phyloP scores from a whole-genome alignment of 805 yeast genomes.

The Suhomyces kilbournensis region DNA sequence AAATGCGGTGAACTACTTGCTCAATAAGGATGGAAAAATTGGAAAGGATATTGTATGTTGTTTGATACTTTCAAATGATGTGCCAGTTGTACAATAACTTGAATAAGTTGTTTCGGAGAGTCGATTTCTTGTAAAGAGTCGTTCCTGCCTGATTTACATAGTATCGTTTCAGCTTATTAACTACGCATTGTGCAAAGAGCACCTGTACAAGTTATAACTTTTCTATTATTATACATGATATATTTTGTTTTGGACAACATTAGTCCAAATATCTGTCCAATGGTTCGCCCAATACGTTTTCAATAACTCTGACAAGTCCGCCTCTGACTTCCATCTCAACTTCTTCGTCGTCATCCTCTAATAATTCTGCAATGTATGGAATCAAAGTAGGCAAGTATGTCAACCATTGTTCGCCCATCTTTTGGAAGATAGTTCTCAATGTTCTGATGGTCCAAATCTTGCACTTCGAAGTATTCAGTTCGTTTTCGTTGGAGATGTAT shows the following conservation, averaged over 20 bases:
- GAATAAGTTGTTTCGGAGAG: not conserved
- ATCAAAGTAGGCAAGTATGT: conserved; percentile 87
- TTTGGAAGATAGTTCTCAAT: conserved; percentile 77
- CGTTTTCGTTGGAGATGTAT: conserved; percentile 45
- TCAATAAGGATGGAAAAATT: not conserved
- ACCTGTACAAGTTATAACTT: not conserved
- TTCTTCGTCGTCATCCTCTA: conserved; percentile 93
- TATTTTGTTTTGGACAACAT: not conserved
- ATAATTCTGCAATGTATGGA: conserved; percentile 90
- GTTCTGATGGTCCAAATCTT: conserved; percentile 80
- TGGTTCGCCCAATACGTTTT: conserved; percentile 91
- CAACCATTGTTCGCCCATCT: conserved; percentile 94
- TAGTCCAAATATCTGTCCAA: conserved; percentile 73
- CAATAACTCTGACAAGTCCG: conserved; percentile 87
- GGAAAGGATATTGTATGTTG: not conserved
- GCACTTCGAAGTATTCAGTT: conserved; percentile 57
- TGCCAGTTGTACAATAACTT: too few species aligned
- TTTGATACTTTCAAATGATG: too few species aligned
- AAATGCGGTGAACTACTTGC: not conserved
- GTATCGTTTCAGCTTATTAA: too few species aligned
- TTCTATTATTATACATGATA: not conserved
- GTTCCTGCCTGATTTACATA: not conserved
- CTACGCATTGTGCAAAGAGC: not conserved
- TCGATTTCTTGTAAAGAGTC: too few species aligned
- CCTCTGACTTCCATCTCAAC: conserved; percentile 89